Evolutionary conservation across 768 basidiomycete species (phyloP), one percentile per base, ranked within the genome.

Genomic region (Leccinum subtestaceum): DNA sequence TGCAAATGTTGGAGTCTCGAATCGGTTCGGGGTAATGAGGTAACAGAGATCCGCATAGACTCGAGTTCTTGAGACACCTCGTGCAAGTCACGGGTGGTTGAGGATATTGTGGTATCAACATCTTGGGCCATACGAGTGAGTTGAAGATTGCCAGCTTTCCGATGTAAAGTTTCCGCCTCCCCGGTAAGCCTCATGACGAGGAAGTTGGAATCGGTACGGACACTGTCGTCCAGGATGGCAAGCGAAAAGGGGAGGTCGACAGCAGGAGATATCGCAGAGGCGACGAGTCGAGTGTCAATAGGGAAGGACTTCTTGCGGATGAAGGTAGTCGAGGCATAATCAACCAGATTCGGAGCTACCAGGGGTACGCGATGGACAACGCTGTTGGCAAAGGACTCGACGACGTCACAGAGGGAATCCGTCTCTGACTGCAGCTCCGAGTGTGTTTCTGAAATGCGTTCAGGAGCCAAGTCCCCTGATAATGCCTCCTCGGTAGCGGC

Each of bases 121-220:
- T 76, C 73, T 56, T 78, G 83, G 4, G 86, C 84, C 62, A 84
- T 75, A 34, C 74, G 74, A 13, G 84, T 81, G 19, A 88, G 72
- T 25, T 76, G 75, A 57, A 88, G 72, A 60, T 82, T 80, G 31
- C 76, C 72, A 13, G 76, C 74, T 46, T 81, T 78, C 56, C 80
- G 78, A 19, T 77, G 70, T 32, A 92, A 70, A 10, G 67, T 69
- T 55, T 85, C 82, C 36, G 85, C 58, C 29, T 74, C 77, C n/a
- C 84, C 84, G 4, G 77, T 77, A 15, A 92, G 78, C 58, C 81
- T 76, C 75, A 92, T 83, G 52, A 84, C 75, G 64, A 84, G 84
- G n/a, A 82, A 72, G 69, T 93, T 91, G 48, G 81, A 81, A 68
- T 91, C 86, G 12, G 80, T 69, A 31, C 91, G 86, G 58, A 92